A percentile compares a stretch with the other conserved stretches of the same genome.
Evolutionary conservation across 2,329 filamentous ascomycete genomes (phyloP).

Genomic region (Neurospora sp.): DNA sequence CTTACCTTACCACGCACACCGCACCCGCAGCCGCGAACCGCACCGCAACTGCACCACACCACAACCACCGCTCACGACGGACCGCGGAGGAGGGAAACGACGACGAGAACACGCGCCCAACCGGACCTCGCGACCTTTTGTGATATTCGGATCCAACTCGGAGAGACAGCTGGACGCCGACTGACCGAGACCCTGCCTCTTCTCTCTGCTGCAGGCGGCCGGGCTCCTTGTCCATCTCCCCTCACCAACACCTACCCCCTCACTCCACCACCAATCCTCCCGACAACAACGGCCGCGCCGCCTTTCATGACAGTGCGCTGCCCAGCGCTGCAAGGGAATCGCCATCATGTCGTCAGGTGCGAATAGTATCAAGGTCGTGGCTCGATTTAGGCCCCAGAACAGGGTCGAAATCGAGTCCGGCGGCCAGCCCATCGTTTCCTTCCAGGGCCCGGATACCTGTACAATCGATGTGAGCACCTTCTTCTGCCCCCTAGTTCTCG

Average conservation of each 20-base stretch:
- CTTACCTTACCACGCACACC: background rate
- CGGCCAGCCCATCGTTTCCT: slow-evolving; percentile 83
- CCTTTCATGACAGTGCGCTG: slow-evolving; percentile 20
- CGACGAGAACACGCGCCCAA: background rate
- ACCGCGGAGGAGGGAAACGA: background rate
- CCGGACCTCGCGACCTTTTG: background rate
- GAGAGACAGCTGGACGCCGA: background rate
- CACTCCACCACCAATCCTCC: slow-evolving; percentile 1
- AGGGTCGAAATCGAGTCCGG: slow-evolving; percentile 82
- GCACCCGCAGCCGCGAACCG: background rate
- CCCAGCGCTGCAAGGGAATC: slow-evolving; percentile 20
- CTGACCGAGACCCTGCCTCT: background rate
- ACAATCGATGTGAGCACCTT: slow-evolving; percentile 60
- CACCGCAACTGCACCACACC: background rate
- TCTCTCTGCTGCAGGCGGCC: background rate
- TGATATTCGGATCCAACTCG: background rate
- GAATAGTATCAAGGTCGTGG: slow-evolving; percentile 78
- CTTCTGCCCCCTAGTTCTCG: slow-evolving; percentile 3
- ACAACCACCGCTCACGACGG: background rate
- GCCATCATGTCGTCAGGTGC: slow-evolving; percentile 42
- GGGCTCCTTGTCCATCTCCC: slow-evolving; percentile 1
- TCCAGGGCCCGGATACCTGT: slow-evolving; percentile 84
- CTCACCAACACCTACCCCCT: slow-evolving; percentile 1
- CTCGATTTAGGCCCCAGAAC: slow-evolving; percentile 96
- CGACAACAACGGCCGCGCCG: background rate